phyloP scores from a whole-genome alignment of 73 alveolate genomes.

The Blepharisma stoltei region DNA sequence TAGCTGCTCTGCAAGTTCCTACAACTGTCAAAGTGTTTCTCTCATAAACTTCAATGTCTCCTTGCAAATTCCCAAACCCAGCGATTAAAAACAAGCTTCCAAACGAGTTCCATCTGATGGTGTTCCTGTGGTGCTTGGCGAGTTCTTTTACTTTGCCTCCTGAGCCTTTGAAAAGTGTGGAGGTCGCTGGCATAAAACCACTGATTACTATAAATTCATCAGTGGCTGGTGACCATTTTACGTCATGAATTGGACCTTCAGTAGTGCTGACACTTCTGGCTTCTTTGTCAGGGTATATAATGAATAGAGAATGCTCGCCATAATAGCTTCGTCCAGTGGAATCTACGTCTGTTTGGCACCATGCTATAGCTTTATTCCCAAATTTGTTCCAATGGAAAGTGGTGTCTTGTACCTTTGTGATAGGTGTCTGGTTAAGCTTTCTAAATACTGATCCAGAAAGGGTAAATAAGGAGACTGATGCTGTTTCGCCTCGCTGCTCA shows the following conservation, averaged over 20 bases:
- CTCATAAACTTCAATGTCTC: conserved; percentile 25
- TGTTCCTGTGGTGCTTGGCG: conserved; percentile 30
- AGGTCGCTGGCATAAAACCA: conserved; percentile 35
- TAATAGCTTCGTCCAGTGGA: conserved; percentile 33
- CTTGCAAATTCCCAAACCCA: conserved; percentile 37
- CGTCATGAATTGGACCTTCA: conserved; percentile 41
- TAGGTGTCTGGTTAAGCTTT: neutral
- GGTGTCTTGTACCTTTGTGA: neutral
- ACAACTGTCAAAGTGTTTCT: neutral
- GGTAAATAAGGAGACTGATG: neutral
- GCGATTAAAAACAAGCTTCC: conserved; percentile 34
- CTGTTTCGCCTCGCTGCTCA: neutral
- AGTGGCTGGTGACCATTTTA: conserved; percentile 25
- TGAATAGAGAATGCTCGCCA: conserved; percentile 29
- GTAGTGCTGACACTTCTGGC: conserved; percentile 20
- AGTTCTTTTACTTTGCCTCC: conserved; percentile 14
- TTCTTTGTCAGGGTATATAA: neutral
- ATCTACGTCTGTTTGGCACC: conserved; percentile 31
- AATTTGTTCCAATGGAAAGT: neutral
- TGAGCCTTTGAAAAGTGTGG: neutral
- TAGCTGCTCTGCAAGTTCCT: conserved; percentile 24
- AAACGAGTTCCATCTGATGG: conserved; percentile 36
- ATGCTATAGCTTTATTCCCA: neutral
- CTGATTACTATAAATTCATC: conserved; percentile 27
- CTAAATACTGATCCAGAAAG: neutral